Evolutionary conservation across 1,284 basidiomycete genomes (phyloP).

Genomic region (Puccinia polysora): DNA sequence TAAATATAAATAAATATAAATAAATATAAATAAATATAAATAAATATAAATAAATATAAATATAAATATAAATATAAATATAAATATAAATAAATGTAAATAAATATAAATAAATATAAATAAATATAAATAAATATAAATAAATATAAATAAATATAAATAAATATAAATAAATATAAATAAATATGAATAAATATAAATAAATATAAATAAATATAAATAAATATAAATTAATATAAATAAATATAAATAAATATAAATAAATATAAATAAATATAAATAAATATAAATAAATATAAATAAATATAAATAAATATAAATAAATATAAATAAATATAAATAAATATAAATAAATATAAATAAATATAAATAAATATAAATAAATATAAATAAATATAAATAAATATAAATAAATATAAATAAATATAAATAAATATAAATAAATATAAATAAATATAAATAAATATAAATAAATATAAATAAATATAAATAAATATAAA

Average conservation of each 20-base stretch:
- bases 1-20: no score
- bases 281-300: background rate
- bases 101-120: no score
- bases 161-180: no score
- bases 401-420: background rate
- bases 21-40: no score
- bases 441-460: background rate
- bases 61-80: no score
- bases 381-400: background rate
- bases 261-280: background rate
- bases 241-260: background rate
- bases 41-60: no score
- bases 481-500: background rate
- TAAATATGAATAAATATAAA: no score
- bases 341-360: background rate
- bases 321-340: background rate
- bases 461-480: background rate
- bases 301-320: background rate
- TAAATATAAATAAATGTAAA: no score
- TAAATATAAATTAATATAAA: background rate
- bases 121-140: no score
- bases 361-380: background rate
- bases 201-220: background rate
- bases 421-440: background rate
- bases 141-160: no score